phyloP scores from a whole-genome alignment of 225 moss, liverwort and hornwort genomes.

The Ulota crispa region DNA sequence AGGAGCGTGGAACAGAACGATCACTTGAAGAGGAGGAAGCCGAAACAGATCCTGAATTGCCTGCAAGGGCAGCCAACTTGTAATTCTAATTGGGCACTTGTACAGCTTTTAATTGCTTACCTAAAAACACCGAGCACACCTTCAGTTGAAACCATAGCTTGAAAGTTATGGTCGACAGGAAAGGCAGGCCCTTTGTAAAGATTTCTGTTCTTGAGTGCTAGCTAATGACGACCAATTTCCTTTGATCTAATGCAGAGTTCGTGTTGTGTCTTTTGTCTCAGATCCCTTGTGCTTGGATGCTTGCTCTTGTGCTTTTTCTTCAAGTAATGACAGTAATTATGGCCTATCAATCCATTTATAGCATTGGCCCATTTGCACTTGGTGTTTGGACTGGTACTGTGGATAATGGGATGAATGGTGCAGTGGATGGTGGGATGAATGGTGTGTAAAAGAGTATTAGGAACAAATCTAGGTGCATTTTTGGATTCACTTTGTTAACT shows the following conservation, averaged over 20 bases:
- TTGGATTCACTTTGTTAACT: too few species aligned
- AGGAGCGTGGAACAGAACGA: conserved; percentile 47
- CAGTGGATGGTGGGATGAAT: too few species aligned
- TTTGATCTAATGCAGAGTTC: conserved; percentile 2
- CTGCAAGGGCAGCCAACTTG: conserved; percentile 81
- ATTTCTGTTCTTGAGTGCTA: conserved; percentile 25
- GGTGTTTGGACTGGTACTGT: neutral
- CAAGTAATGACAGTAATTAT: neutral
- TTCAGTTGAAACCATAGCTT: conserved; percentile 1
- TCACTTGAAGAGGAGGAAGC: conserved; percentile 54
- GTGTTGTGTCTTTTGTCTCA: neutral
- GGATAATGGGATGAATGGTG: too few species aligned
- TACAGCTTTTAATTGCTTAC: conserved; percentile 30
- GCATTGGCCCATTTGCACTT: neutral
- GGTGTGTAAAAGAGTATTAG: too few species aligned
- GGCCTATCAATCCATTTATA: neutral
- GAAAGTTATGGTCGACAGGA: neutral
- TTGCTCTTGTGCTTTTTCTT: neutral
- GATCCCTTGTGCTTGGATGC: neutral
- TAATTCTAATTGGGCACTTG: conserved; percentile 47
- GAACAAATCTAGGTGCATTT: too few species aligned
- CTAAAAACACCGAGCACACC: conserved; percentile 10
- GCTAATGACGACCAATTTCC: conserved; percentile 25
- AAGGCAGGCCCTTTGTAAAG: conserved; percentile 25
- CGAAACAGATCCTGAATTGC: conserved; percentile 67